These are phyloP conservation scores for Clonostachys solani DNA, from an alignment of 2,329 filamentous ascomycete species.

Conservation along the genomic window DNA sequence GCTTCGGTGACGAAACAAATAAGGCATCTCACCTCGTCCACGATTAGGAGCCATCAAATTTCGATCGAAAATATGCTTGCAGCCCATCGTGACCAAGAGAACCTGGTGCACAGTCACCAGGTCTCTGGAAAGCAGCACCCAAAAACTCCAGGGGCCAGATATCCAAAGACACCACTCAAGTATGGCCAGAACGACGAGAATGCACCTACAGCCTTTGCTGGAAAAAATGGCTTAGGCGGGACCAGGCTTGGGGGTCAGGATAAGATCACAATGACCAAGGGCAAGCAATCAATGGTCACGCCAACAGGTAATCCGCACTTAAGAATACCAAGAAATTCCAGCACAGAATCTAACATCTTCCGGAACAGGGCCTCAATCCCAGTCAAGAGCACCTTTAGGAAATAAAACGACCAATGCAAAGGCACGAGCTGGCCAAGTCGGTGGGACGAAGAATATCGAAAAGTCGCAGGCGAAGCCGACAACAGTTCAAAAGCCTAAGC, in stretches of 20 bases:
- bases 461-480: conserved; percentile 60
- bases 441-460: conserved; percentile 58
- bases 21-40: too few relatives aligned
- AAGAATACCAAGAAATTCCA: background rate
- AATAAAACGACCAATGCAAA: conserved; percentile 98
- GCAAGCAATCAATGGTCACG: conserved; percentile 60
- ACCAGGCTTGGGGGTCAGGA: conserved; percentile 51
- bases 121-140: conserved; percentile 64
- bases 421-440: conserved; percentile 61
- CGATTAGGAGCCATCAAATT: too few relatives aligned
- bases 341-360: background rate
- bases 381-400: conserved; percentile 69
- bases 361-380: background rate
- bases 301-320: conserved; percentile 63
- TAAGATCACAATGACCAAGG: conserved; percentile 42
- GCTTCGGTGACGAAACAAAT: too few relatives aligned
- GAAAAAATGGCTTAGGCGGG: conserved; percentile 40
- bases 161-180: conserved; percentile 79
- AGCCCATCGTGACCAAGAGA: conserved; percentile 81
- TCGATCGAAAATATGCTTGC: conserved; percentile 57
- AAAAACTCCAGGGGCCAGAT: conserved; percentile 75
- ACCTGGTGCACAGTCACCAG: conserved; percentile 73
- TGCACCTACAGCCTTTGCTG: conserved; percentile 35
- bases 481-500: conserved; percentile 53
- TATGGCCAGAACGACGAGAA: conserved; percentile 83